These are phyloP conservation scores for Verbena officinalis DNA, from an alignment of 257 asterid genomes.

Conservation along the genomic window DNA sequence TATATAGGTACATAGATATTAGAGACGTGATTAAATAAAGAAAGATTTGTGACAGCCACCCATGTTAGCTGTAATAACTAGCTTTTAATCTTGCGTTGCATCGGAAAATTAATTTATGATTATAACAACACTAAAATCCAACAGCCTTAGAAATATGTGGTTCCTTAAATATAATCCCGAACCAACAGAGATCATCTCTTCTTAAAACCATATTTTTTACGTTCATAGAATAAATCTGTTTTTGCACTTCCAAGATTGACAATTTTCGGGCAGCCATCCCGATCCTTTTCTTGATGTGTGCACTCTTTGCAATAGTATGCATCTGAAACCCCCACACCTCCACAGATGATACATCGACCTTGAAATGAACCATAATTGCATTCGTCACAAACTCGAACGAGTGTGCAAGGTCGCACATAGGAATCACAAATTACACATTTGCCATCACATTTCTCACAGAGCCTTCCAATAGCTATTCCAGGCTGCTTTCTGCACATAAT, in stretches of 20 bases:
- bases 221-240: conserved; percentile 81
- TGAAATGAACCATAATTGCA: conserved; percentile 92
- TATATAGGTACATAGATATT: conserved; percentile 10
- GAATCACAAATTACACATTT: conserved; percentile 90
- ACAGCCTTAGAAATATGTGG: not conserved
- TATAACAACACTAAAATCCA: conserved; percentile 14
- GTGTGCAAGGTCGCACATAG: conserved; percentile 87
- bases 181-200: conserved; percentile 50
- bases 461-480: conserved; percentile 86
- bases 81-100: no score
- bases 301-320: conserved; percentile 95
- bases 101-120: no score
- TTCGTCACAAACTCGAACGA: conserved; percentile 84
- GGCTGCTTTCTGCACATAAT: conserved; percentile 95
- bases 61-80: no score
- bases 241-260: conserved; percentile 91
- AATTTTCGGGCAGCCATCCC: conserved; percentile 87
- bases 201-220: conserved; percentile 89
- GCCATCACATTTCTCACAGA: conserved; percentile 88
- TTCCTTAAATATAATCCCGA: not conserved
- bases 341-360: conserved; percentile 86
- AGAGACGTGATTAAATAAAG: no score
- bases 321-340: conserved; percentile 84
- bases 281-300: conserved; percentile 83
- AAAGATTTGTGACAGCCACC: no score